Percentiles rank a stretch among this genome's conserved stretches.
Evolutionary conservation across 108 stramenopile genomes (phyloP).

Genomic region (Skeletonema menzelii): DNA sequence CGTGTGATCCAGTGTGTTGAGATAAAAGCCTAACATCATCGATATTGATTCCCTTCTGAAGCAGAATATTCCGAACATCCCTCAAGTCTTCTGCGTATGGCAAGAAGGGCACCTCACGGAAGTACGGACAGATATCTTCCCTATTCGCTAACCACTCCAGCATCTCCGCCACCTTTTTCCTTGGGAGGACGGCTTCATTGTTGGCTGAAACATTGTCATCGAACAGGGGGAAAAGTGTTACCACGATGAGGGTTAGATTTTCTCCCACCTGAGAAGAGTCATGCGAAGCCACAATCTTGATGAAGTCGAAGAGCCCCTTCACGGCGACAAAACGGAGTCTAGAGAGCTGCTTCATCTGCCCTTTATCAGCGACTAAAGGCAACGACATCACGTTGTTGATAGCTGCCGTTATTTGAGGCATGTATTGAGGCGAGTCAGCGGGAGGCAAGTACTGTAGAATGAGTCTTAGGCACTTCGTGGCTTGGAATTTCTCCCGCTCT

Average conservation of each 20-base stretch:
- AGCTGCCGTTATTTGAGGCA: slow-evolving; percentile 75
- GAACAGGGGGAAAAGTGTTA: slow-evolving; percentile 75
- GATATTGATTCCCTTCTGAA: slow-evolving; percentile 65
- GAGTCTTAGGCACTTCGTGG: slow-evolving; percentile 52
- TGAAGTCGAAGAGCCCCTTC: slow-evolving; percentile 59
- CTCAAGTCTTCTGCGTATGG: slow-evolving; percentile 51
- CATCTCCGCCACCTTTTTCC: slow-evolving; percentile 53
- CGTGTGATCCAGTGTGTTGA: slow-evolving; percentile 26
- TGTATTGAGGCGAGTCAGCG: slow-evolving; percentile 64
- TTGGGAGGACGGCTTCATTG: slow-evolving; percentile 29
- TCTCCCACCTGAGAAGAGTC: slow-evolving; percentile 55
- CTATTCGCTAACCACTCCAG: slow-evolving; percentile 60
- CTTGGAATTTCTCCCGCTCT: slow-evolving; percentile 50
- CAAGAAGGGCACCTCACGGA: slow-evolving; percentile 79
- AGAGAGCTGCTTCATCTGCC: neutral
- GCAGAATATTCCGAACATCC: slow-evolving; percentile 48
- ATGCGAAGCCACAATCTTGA: slow-evolving; percentile 52
- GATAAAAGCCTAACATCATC: slow-evolving; percentile 63
- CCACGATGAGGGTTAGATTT: slow-evolving; percentile 77
- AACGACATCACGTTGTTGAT: slow-evolving; percentile 66
- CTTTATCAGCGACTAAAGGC: neutral
- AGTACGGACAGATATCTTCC: slow-evolving; percentile 46
- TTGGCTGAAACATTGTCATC: slow-evolving; percentile 10
- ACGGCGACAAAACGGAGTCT: slow-evolving; percentile 60
- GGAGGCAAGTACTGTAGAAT: slow-evolving; percentile 56